These are phyloP conservation scores for Huntiella bhutanensis DNA, from an alignment of 2,329 filamentous ascomycete genomes.

Conservation along the genomic window DNA sequence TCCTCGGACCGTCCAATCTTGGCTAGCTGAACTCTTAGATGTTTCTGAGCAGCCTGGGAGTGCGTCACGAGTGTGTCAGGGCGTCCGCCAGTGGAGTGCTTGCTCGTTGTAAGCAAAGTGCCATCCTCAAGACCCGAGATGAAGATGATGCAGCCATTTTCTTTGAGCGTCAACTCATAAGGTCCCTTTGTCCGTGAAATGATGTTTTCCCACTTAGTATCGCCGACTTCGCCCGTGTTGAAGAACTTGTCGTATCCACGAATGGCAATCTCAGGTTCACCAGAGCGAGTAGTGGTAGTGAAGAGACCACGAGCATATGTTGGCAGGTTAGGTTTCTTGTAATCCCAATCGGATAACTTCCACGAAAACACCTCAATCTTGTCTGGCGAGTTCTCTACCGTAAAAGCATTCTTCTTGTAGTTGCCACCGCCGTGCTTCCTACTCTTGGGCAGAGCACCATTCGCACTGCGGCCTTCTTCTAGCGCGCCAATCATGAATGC, in stretches of 20 bases:
- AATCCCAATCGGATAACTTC: slow-evolving; percentile 89
- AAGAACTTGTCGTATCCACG: slow-evolving; percentile 99
- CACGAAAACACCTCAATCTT: slow-evolving; percentile 67
- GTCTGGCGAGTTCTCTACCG: slow-evolving; percentile 41
- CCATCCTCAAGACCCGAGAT: slow-evolving; percentile 79
- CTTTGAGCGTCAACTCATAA: slow-evolving; percentile 91
- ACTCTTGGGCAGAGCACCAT: slow-evolving; percentile 17
- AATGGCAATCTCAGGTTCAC: slow-evolving; percentile 54
- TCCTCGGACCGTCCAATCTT: slow-evolving; percentile 58
- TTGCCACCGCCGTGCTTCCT: slow-evolving; percentile 43
- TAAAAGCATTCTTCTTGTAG: slow-evolving; percentile 61
- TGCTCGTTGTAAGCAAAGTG: slow-evolving; percentile 89
- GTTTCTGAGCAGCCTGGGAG: slow-evolving; percentile 62
- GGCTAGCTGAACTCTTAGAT: slow-evolving; percentile 62
- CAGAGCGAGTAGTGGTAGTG: slow-evolving; percentile 48
- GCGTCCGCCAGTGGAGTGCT: slow-evolving; percentile 83
- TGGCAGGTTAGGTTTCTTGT: slow-evolving; percentile 70
- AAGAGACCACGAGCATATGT: slow-evolving; percentile 90
- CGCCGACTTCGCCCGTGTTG: slow-evolving; percentile 65
- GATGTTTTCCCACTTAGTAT: slow-evolving; percentile 72
- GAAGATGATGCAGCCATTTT: slow-evolving; percentile 99
- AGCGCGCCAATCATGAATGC: slow-evolving; percentile 45
- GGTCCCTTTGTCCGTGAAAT: slow-evolving; percentile 58
- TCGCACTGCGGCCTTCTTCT: slow-evolving; percentile 33
- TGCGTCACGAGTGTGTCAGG: slow-evolving; percentile 57